phyloP scores from a whole-genome alignment of 495 filamentous ascomycete genomes.

The Tetracladium setigerum region DNA sequence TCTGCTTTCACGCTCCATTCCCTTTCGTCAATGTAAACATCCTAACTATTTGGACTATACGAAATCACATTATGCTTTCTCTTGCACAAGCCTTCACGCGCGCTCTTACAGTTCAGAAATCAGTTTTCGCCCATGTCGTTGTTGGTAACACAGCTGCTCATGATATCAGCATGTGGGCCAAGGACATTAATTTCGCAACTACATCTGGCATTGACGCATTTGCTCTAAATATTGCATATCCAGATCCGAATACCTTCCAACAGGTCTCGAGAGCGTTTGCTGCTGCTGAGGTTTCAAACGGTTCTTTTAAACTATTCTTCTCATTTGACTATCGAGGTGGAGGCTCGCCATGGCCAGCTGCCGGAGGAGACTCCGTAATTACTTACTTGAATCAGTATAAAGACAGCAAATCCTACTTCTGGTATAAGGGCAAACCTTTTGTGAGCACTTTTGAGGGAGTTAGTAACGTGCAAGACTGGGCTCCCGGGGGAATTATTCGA shows the following conservation, averaged over 20 bases:
- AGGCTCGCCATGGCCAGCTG: slow-evolving; percentile 36
- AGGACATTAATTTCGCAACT: slow-evolving; percentile 49
- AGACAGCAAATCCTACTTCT: slow-evolving; percentile 40
- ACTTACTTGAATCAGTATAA: slow-evolving; percentile 48
- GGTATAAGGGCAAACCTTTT: slow-evolving; percentile 50
- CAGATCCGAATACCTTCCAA: slow-evolving; percentile 7
- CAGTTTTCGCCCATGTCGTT: slow-evolving; percentile 17
- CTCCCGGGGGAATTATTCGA: slow-evolving; percentile 35
- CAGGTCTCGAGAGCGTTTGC: slow-evolving; percentile 19
- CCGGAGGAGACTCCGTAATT: slow-evolving; percentile 45
- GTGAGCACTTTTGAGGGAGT: slow-evolving; percentile 70
- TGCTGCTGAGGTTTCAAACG: slow-evolving; percentile 4
- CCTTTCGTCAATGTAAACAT: no score
- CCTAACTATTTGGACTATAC: no score
- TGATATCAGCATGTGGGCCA: slow-evolving; percentile 13
- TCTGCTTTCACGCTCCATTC: no score
- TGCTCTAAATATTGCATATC: slow-evolving; percentile 46
- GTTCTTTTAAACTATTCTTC: background rate
- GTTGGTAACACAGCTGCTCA: slow-evolving; percentile 17
- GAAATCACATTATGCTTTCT: no score
- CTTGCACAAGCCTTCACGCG: no score
- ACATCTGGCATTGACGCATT: slow-evolving; percentile 51
- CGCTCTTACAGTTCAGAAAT: slow-evolving; percentile 16
- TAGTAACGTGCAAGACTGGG: slow-evolving; percentile 49
- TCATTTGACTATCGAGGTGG: background rate